phyloP scores from a whole-genome alignment of 805 yeast species.

The Nakazawaea sp. region DNA sequence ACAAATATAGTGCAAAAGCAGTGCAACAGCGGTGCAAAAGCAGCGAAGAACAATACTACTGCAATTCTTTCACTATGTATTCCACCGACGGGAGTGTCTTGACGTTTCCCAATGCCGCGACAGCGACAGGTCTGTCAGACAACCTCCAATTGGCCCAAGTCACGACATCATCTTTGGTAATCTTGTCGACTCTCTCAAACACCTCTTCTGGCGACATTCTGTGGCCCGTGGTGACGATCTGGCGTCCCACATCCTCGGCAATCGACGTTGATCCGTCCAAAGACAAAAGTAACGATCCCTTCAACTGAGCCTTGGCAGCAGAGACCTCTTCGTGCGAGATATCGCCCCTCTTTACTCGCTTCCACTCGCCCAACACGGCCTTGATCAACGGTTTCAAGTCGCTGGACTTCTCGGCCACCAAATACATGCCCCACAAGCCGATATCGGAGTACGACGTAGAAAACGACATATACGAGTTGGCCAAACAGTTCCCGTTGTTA shows the following conservation, averaged over 20 bases:
- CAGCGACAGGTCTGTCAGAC: slow-evolving; percentile 71
- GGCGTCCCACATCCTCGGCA: slow-evolving; percentile 98
- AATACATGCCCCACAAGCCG: slow-evolving; percentile 95
- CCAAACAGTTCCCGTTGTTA: slow-evolving; percentile 56
- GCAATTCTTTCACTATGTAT: slow-evolving; percentile 41
- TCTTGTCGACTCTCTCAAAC: slow-evolving; percentile 67
- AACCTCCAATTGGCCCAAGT: slow-evolving; percentile 84
- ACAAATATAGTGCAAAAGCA: too few species aligned
- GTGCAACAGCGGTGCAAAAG: too few species aligned
- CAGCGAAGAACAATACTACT: too few species aligned
- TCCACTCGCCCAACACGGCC: slow-evolving; percentile 84
- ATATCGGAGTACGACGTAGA: slow-evolving; percentile 96
- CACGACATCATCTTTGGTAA: slow-evolving; percentile 72
- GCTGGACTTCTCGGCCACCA: slow-evolving; percentile 72
- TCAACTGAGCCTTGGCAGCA: slow-evolving; percentile 89
- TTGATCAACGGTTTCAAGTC: slow-evolving; percentile 62
- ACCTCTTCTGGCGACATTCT: slow-evolving; percentile 69
- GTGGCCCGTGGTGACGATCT: slow-evolving; percentile 87
- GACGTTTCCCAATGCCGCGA: slow-evolving; percentile 88
- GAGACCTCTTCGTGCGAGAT: slow-evolving; percentile 82
- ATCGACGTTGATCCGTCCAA: slow-evolving; percentile 93
- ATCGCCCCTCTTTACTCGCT: slow-evolving; percentile 70
- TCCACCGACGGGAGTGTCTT: slow-evolving; percentile 61
- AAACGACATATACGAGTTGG: slow-evolving; percentile 94
- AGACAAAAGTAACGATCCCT: slow-evolving; percentile 84